Conservation (phyloP, 352 stramenopile genomes). For the Phytophthora pini region DNA sequence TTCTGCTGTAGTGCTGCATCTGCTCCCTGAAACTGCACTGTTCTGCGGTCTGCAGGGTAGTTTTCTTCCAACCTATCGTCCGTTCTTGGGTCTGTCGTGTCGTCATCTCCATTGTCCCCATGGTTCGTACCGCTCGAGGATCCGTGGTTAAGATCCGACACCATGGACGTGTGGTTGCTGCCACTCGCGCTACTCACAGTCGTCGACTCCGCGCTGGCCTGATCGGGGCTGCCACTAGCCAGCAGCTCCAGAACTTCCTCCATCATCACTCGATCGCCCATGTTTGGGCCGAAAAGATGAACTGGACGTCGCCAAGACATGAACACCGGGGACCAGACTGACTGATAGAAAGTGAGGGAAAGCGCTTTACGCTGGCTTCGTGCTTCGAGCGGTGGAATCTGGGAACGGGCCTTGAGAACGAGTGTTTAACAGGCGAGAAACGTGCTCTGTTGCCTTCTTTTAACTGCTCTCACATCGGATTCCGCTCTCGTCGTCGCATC, state of each 20-base stretch:
- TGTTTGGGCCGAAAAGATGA: slow-evolving; percentile 20
- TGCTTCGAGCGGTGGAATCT: slow-evolving; percentile 25
- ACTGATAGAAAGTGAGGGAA: slow-evolving; percentile 10
- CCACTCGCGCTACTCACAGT: slow-evolving; percentile 6
- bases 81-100: too few species aligned
- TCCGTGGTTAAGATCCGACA: neutral
- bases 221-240: slow-evolving; percentile 11
- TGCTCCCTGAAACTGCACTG: slow-evolving; percentile 11
- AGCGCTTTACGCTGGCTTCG: neutral
- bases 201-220: neutral
- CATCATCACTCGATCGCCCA: slow-evolving; percentile 37
- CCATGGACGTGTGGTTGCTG: neutral
- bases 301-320: slow-evolving; percentile 27
- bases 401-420: slow-evolving; percentile 3
- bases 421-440: neutral
- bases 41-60: neutral
- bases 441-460: too few species aligned
- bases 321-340: neutral
- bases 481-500: neutral
- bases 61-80: slow-evolving; percentile 12
- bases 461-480: neutral
- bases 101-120: neutral
- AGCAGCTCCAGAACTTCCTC: slow-evolving; percentile 38
- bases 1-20: slow-evolving; percentile 14
- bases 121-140: neutral